phyloP scores from a whole-genome alignment of 257 asterid genomes.

The Echium plantagineum region DNA sequence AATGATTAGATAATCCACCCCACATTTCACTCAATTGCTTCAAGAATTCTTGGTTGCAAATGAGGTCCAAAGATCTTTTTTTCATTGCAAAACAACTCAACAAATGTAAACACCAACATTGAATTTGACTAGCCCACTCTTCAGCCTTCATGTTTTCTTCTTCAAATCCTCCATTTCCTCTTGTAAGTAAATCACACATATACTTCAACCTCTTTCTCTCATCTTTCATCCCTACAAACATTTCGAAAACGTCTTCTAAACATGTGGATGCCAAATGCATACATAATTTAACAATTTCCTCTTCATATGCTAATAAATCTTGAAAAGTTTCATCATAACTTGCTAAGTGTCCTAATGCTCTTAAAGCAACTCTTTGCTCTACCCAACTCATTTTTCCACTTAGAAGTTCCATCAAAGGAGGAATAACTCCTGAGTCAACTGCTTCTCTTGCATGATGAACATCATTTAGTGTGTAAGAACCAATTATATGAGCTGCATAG shows the following conservation, averaged over 20 bases:
- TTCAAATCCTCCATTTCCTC: constrained; percentile 60
- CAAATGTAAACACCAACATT: constrained; percentile 76
- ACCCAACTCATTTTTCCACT: constrained; percentile 81
- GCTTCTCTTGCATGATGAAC: constrained; percentile 39
- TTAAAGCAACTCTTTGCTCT: constrained; percentile 75
- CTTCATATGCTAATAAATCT: constrained; percentile 29
- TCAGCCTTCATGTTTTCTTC: constrained; percentile 61
- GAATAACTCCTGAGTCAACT: constrained; percentile 42
- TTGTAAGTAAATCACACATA: constrained; percentile 43
- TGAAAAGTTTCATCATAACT: constrained; percentile 51
- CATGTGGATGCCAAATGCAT: constrained; percentile 49
- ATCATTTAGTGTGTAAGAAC: constrained; percentile 58
- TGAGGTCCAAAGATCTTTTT: constrained; percentile 39
- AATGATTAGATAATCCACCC: constrained; percentile 54
- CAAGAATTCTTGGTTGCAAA: constrained; percentile 41
- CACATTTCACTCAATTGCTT: constrained; percentile 50
- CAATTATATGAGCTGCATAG: constrained; percentile 79
- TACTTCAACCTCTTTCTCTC: constrained; percentile 29
- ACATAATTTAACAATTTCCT: constrained; percentile 40
- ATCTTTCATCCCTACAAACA: constrained; percentile 42
- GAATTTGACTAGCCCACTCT: constrained; percentile 85
- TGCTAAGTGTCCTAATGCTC: constrained; percentile 80
- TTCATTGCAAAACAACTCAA: constrained; percentile 64
- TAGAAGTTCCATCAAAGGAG: constrained; percentile 54
- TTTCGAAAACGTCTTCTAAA: constrained; percentile 34